These are phyloP conservation scores for Cryptosporidium ryanae DNA, from an alignment of 169 alveolate species.

Conservation along the genomic window DNA sequence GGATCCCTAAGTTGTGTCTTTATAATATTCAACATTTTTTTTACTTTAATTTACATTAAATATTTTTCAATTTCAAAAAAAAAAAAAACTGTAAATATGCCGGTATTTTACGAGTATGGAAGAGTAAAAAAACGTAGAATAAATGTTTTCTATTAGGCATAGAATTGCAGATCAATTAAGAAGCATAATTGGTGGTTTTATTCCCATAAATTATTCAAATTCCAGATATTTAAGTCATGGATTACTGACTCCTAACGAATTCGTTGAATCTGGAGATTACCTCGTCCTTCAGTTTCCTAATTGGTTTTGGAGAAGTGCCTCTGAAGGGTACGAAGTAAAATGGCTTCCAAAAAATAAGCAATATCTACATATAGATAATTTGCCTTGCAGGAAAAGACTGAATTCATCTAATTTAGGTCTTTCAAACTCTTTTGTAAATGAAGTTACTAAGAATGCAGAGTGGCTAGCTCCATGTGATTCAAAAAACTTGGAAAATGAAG, in stretches of 20 bases:
- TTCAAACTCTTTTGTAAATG: constrained; percentile 25
- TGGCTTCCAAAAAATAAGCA: constrained; percentile 78
- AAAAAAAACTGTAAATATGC: not conserved
- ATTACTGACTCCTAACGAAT: constrained; percentile 77
- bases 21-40: constrained; percentile 41
- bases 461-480: constrained; percentile 24
- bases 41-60: not conserved
- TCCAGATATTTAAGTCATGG: constrained; percentile 74
- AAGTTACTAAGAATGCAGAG: constrained; percentile 31
- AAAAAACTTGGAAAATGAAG: constrained; percentile 3
- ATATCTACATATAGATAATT: constrained; percentile 75
- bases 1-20: constrained; percentile 17
- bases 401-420: constrained; percentile 66
- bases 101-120: not conserved
- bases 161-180: constrained; percentile 57
- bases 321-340: constrained; percentile 69
- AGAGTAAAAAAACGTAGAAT: not conserved
- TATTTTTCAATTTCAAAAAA: not conserved
- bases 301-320: constrained; percentile 81
- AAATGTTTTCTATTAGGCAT: constrained; percentile 43
- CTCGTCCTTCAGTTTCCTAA: constrained; percentile 77
- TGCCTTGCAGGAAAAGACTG: constrained; percentile 77
- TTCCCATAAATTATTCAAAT: constrained; percentile 28
- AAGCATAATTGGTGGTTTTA: constrained; percentile 22
- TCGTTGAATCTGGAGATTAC: constrained; percentile 82